These are phyloP conservation scores for Avena sativa DNA, from an alignment of 176 grass and related monocot genomes.

Conservation along the genomic window DNA sequence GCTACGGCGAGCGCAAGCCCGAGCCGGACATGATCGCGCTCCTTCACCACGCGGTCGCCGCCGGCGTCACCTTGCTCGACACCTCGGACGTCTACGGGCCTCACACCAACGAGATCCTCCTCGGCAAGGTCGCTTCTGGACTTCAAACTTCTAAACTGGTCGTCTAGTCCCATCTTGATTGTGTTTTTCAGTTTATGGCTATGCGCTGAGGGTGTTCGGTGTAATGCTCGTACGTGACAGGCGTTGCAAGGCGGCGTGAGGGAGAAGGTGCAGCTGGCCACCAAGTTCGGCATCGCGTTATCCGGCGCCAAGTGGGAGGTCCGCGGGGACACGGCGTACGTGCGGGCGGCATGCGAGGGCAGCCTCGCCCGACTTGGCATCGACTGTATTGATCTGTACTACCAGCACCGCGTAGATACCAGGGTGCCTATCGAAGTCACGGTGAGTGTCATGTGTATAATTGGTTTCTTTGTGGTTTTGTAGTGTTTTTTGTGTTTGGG, in stretches of 20 bases:
- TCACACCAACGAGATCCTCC: constrained; percentile 76
- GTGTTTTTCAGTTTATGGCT: too few relatives aligned
- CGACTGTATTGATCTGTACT: constrained; percentile 9
- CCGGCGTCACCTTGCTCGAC: constrained; percentile 78
- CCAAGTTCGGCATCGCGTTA: constrained; percentile 38
- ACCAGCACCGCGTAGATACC: constrained; percentile 2
- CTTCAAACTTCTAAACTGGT: too few relatives aligned
- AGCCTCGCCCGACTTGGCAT: neutral
- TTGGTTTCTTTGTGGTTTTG: too few relatives aligned
- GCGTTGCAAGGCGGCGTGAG: constrained; percentile 40
- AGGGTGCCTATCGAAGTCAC: neutral
- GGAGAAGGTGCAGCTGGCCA: constrained; percentile 52
- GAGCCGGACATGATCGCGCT: constrained; percentile 77
- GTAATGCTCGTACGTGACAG: constrained; percentile 33
- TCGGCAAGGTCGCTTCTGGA: constrained; percentile 55
- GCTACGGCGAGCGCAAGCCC: constrained; percentile 68
- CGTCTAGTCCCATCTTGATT: too few relatives aligned
- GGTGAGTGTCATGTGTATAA: neutral
- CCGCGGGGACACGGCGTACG: constrained; percentile 17
- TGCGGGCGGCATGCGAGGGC: constrained; percentile 10
- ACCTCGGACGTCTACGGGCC: constrained; percentile 81
- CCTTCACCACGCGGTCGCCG: constrained; percentile 64
- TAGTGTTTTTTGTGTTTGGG: too few relatives aligned
- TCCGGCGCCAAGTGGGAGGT: neutral
- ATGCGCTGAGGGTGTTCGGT: too few relatives aligned